Evolutionary conservation across 306 rosid genomes (phyloP), one percentile per base, ranked within the genome.

Genomic region (Pterocarpus santalinus): DNA sequence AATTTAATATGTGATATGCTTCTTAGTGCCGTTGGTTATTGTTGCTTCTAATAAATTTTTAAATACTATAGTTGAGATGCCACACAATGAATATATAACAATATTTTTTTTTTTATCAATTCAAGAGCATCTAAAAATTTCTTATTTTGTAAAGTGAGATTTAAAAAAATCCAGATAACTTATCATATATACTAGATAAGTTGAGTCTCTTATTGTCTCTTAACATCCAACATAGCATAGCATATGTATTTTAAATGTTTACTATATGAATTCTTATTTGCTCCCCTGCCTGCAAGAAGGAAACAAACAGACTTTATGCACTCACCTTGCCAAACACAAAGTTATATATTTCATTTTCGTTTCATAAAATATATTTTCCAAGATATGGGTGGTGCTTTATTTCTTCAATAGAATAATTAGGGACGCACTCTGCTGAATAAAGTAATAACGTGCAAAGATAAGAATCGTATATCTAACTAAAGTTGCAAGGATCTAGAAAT

Each of bases 271-370:
- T 83, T 87, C 85, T 72, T 87, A 84, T 81, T 77, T 77, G 87
- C 87, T 87, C 65, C 72, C n/a, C 85, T 87, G 90, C 90, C 90
- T 87, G 90, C 90, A 73, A 41, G 72, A 83, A 11, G 87, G 90
- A 35, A 87, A 80, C 87, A 87, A 22, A 51, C 15, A 12, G 8
- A 9, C 3, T 15, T 72, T 61, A 76, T 77, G 81, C 4, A 43
- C 16, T 53, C 36, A 58, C 52, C 68, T 77, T 22, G 32, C 81
- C 79, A 80, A 83, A 80, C 85, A 65, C 5, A 35, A 3, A 11
- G 33, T 43, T 67, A 55, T 73, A 11, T 49, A 57, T 82, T 79
- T 13, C 34, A 44, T 78, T 66, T 79, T 51, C 56, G 14, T 52
- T 10, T 80, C 4, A 46, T 39, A 63, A 39, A 69, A 30, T 0